A percentile compares a stretch with the other conserved stretches of the same genome.
These are phyloP conservation scores for Vitis labrusca DNA, from an alignment of 164 flowering plant species.

Conservation along the genomic window DNA sequence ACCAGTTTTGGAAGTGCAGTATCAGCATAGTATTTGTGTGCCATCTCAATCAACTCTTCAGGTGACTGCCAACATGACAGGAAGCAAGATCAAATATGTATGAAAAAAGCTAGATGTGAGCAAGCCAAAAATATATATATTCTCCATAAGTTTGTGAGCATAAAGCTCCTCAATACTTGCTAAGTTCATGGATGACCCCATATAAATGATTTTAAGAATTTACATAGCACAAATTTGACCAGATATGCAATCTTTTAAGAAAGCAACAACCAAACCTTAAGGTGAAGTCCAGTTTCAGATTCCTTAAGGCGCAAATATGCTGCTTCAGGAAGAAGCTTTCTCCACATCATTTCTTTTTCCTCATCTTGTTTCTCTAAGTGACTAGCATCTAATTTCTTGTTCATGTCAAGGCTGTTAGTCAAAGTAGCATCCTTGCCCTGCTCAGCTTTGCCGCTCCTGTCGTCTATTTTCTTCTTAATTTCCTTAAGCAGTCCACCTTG, in stretches of 20 bases:
- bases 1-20: conserved; percentile 95
- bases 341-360: conserved; percentile 63
- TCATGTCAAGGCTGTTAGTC: conserved; percentile 26
- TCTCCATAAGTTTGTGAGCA: not conserved
- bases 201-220: not conserved
- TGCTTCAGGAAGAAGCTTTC: conserved; percentile 61
- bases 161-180: not conserved
- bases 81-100: conserved; percentile 1
- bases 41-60: conserved; percentile 89
- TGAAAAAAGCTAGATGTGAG: not conserved
- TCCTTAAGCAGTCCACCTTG: conserved; percentile 85
- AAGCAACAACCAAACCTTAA: conserved; percentile 55
- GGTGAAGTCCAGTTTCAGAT: conserved; percentile 92
- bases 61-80: conserved; percentile 56
- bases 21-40: conserved; percentile 78
- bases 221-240: not conserved
- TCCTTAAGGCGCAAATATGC: conserved; percentile 76
- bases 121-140: not conserved
- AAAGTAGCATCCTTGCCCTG: conserved; percentile 42
- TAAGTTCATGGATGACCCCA: not conserved
- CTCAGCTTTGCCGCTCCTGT: conserved; percentile 40
- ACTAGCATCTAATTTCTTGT: conserved; percentile 33
- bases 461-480: conserved; percentile 70
- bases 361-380: conserved; percentile 45
- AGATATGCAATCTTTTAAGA: conserved; percentile 3